Evolutionary conservation across 352 stramenopile genomes (phyloP).

Genomic region (Thraustochytrium sp.): DNA sequence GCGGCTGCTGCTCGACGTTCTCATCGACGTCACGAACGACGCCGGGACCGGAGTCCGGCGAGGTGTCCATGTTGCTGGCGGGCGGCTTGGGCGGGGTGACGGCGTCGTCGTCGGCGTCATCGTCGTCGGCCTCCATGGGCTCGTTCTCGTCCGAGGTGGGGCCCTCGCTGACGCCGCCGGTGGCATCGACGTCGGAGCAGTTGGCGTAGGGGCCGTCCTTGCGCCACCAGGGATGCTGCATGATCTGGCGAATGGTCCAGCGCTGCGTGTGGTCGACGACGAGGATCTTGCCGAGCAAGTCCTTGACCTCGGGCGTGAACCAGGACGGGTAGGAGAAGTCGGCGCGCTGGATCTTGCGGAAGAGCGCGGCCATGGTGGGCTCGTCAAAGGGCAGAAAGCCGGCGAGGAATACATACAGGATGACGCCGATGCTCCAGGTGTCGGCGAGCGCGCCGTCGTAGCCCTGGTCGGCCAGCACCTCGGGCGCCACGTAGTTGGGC

Average conservation of each 20-base stretch:
- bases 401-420: slow-evolving; percentile 89
- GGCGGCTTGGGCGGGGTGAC: too few species aligned
- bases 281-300: slow-evolving; percentile 82
- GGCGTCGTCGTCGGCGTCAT: background rate
- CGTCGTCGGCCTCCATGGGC: slow-evolving; percentile 22
- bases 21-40: slow-evolving; percentile 22
- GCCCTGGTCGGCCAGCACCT: slow-evolving; percentile 84
- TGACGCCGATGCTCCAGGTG: slow-evolving; percentile 97
- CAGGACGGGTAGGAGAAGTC: slow-evolving; percentile 88
- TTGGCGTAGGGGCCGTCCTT: slow-evolving; percentile 36
- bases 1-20: too few species aligned
- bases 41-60: background rate
- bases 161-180: background rate
- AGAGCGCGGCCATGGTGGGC: slow-evolving; percentile 86
- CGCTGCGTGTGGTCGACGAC: slow-evolving; percentile 80
- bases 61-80: too few species aligned
- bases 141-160: background rate
- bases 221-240: slow-evolving; percentile 73
- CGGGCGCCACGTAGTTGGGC: slow-evolving; percentile 90
- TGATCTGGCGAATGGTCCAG: slow-evolving; percentile 68
- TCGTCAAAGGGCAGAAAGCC: slow-evolving; percentile 90
- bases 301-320: slow-evolving; percentile 77
- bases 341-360: slow-evolving; percentile 92
- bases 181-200: slow-evolving; percentile 20
- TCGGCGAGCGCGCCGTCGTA: slow-evolving; percentile 73